Evolutionary conservation across 768 basidiomycete species (phyloP), one percentile per base, ranked within the genome.

Genomic region (Russula vinacea): DNA sequence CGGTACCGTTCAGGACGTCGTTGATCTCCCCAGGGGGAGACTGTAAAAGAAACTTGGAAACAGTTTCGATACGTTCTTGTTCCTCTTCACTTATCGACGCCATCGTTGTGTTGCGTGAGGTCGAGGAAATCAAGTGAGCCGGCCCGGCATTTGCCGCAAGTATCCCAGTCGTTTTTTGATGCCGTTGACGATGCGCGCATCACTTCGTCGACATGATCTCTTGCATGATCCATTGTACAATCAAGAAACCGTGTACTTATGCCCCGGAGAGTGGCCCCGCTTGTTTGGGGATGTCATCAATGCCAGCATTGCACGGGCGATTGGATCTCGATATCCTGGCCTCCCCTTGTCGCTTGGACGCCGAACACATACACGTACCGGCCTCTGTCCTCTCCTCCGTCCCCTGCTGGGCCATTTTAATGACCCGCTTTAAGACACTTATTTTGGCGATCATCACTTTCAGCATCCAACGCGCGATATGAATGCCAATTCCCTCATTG

Each of bases 11-110:
- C 59, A 98, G 79, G 19, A 97, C 94, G 77, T 98, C 95, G 75
- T 96, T 97, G 69, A 98, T 94, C 78, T 98, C 91, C 51, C 95
- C 95, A 0, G 95, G 95, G 29, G 95, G 95, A 1, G 92, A 87
- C 73, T 97, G 95, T 0, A 92, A 80, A 35, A 98, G 78, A 71
- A 97, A 91, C 37, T 80, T 80, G 29, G 90, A 86, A 26, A 89
- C 94, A 9, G 83, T 81, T 71, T 84, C 78, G 52, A 92, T 84
- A 33, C 87, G 84, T 71, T 88, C 85, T 58, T 78, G 84, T 71
- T 88, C 85, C 58, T 78, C 75, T 56, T 79, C 73, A 67, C 84
- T 81, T 88, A 90, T 89, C 37, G 65, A 51, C 47, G 50, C 47
- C 47, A 50, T 56, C 29, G 50, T 47, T 39, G 44, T 8, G 37